Percentiles rank a stretch among this genome's conserved stretches.
phyloP scores from a whole-genome alignment of 768 basidiomycete genomes.

The Amanita rimosa region DNA sequence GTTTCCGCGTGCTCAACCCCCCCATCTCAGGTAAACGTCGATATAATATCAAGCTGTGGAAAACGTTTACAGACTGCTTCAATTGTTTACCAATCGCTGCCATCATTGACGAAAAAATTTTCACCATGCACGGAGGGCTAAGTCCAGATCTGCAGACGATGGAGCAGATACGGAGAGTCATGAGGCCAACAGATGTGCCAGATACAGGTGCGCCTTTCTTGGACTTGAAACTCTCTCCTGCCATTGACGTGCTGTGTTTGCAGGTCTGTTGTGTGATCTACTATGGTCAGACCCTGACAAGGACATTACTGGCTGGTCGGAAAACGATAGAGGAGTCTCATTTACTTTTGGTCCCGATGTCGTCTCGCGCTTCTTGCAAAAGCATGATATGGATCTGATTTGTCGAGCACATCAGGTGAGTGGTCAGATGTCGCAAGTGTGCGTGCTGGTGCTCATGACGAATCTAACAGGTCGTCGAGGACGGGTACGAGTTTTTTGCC shows the following conservation, averaged over 20 bases:
- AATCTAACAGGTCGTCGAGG: conserved; percentile 76
- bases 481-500: conserved; percentile 98
- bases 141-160: conserved; percentile 97
- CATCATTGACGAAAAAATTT: conserved; percentile 99
- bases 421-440: conserved; percentile 8
- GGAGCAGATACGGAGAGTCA: conserved; percentile 99
- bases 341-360: conserved; percentile 99
- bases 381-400: conserved; percentile 99
- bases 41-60: conserved; percentile 99
- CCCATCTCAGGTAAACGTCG: conserved; percentile 80
- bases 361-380: conserved; percentile 95
- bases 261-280: conserved; percentile 92
- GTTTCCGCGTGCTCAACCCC: conserved; percentile 5
- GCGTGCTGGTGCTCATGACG: background rate
- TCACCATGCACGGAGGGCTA: conserved; percentile 98
- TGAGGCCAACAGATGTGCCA: conserved; percentile 98
- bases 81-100: conserved; percentile 98
- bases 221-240: too few relatives aligned
- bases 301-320: conserved; percentile 98
- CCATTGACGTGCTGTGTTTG: background rate
- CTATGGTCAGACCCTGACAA: conserved; percentile 99
- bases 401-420: conserved; percentile 95
- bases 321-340: conserved; percentile 97
- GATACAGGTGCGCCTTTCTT: conserved; percentile 66
- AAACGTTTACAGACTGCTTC: conserved; percentile 99